Evolutionary conservation across 352 stramenopile genomes (phyloP).

Genomic region (Pythium monospermum): DNA sequence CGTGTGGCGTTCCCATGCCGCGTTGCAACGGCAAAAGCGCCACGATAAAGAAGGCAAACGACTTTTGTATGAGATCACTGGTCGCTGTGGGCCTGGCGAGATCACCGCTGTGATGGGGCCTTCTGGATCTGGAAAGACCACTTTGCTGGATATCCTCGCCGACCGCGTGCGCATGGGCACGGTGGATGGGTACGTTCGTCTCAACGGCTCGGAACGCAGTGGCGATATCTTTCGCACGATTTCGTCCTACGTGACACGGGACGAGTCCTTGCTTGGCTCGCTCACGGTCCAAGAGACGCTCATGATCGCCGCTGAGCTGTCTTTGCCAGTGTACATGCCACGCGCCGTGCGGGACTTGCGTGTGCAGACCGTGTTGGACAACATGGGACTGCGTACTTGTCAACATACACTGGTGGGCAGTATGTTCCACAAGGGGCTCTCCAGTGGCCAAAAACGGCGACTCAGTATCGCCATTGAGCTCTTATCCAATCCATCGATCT

Average conservation of each 20-base stretch:
- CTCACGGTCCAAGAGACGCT: conserved; percentile 69
- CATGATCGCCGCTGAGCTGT: conserved; percentile 50
- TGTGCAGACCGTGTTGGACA: conserved; percentile 61
- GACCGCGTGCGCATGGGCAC: conserved; percentile 32
- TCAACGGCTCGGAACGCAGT: conserved; percentile 41
- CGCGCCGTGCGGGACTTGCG: conserved; percentile 39
- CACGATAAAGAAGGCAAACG: conserved; percentile 16
- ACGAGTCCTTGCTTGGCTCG: conserved; percentile 55
- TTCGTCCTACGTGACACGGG: conserved; percentile 61
- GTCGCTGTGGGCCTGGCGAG: conserved; percentile 36
- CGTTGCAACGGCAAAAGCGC: not conserved
- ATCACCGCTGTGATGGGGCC: conserved; percentile 67
- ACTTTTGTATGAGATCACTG: conserved; percentile 30
- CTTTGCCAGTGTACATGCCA: conserved; percentile 36
- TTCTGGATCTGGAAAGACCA: conserved; percentile 59
- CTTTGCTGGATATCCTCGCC: conserved; percentile 59
- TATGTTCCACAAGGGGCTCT: conserved; percentile 84
- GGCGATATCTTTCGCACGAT: conserved; percentile 36
- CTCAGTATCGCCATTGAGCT: conserved; percentile 93
- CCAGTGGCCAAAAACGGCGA: conserved; percentile 86
- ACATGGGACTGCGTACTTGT: conserved; percentile 55
- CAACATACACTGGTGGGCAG: conserved; percentile 68
- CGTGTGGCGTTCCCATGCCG: conserved; percentile 10
- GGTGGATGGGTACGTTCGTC: conserved; percentile 44
- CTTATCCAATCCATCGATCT: conserved; percentile 90